Conservation (phyloP, 371 early-diverging fungal genomes). For the Mucor piriformis region DNA sequence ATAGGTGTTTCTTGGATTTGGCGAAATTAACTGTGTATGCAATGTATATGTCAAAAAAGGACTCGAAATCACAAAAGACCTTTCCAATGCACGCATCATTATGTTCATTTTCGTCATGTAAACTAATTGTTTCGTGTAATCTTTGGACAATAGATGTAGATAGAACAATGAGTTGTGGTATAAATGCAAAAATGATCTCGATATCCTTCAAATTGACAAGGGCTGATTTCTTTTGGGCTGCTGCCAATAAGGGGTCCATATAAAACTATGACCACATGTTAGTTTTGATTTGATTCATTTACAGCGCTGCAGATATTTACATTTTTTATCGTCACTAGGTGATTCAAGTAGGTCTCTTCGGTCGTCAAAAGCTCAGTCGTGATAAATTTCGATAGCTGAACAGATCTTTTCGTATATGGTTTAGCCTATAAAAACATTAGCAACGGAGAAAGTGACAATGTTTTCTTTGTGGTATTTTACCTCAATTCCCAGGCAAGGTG, state of each 20-base stretch:
- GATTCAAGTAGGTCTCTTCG: constrained; percentile 39
- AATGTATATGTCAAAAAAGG: constrained; percentile 38
- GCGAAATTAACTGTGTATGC: constrained; percentile 37
- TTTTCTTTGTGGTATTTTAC: too few relatives aligned
- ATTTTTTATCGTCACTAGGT: constrained; percentile 33
- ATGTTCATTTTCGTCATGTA: background rate
- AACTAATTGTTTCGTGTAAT: constrained; percentile 11
- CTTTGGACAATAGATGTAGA: constrained; percentile 25
- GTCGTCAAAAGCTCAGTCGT: constrained; percentile 37
- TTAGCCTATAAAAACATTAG: constrained; percentile 6
- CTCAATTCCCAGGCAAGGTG: constrained; percentile 13
- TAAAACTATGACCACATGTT: constrained; percentile 25
- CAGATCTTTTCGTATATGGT: constrained; percentile 19
- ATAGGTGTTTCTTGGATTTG: constrained; percentile 27
- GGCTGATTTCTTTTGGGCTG: constrained; percentile 21
- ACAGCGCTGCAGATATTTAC: too few relatives aligned
- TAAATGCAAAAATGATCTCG: constrained; percentile 38
- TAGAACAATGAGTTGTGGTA: constrained; percentile 33
- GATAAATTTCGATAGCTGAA: constrained; percentile 36
- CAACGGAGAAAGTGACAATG: too few relatives aligned
- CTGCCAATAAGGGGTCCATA: constrained; percentile 39
- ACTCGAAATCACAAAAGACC: constrained; percentile 28
- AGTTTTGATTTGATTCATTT: too few relatives aligned
- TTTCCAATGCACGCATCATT: constrained; percentile 21
- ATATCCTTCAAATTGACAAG: constrained; percentile 32